Percentiles rank a stretch among this genome's conserved stretches.
phyloP scores from a whole-genome alignment of 441 rosid species.

The Metrosideros polymorpha region DNA sequence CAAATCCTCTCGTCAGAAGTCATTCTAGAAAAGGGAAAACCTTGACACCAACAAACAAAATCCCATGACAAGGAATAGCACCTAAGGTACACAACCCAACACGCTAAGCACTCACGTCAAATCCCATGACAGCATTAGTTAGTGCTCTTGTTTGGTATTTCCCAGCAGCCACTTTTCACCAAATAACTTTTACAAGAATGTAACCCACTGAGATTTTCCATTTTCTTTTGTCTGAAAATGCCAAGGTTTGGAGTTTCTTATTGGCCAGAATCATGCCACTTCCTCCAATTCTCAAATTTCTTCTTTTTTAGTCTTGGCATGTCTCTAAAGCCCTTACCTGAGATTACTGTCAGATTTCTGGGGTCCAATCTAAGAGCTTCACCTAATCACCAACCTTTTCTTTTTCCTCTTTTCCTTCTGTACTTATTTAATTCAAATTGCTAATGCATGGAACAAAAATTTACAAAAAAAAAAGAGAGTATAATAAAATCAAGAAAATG shows the following conservation, averaged over 20 bases:
- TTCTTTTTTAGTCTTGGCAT: neutral
- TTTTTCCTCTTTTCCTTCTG: neutral
- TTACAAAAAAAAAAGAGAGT: neutral
- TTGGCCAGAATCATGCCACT: neutral
- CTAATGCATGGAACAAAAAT: neutral
- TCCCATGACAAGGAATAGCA: neutral
- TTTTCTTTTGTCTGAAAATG: neutral
- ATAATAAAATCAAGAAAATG: neutral
- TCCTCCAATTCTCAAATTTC: neutral
- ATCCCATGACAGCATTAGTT: neutral
- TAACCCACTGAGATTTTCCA: neutral
- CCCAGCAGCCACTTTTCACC: neutral
- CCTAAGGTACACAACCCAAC: neutral
- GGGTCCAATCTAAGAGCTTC: neutral
- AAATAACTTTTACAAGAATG: neutral
- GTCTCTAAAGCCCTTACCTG: neutral
- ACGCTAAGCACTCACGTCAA: neutral
- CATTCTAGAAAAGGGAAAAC: neutral
- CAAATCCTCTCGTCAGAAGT: neutral
- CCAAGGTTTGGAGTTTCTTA: neutral
- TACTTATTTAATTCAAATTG: neutral
- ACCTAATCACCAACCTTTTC: neutral
- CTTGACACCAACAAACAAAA: neutral
- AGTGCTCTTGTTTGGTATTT: neutral
- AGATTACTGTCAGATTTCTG: neutral